Base-by-base conservation (phyloP, 108 stramenopile species). In the Nitzschia sp. region DNA sequence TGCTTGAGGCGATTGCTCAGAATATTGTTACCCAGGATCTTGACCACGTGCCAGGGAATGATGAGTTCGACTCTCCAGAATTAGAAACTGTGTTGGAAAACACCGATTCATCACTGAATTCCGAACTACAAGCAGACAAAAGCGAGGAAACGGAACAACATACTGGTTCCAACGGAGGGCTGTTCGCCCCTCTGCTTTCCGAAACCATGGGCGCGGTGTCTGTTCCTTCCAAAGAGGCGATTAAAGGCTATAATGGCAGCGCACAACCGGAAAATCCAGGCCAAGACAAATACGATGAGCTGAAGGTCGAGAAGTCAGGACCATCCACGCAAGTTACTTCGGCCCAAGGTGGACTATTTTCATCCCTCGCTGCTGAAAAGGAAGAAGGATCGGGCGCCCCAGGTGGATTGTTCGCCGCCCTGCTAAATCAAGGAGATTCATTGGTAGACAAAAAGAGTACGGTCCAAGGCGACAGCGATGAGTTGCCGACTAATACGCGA, bases 1-100 rank as follows among this genome's bases (percentile, higher is more conserved):
- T 77, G 36, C 57, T 77, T 1, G 51, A 31, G 1, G 25, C 46
- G 5, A 77, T 77, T n/a, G 32, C 76, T 1, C 17, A 35, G 2
- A 26, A 77, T 19, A 29, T 65, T 28, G 28, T 30, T 9, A 35
- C 18, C 4, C 60, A 65, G 30, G 49, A 66, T 9, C 21, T 9
- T 35, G n/a, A n/a, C 24, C 9, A 38, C 19, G n/a, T n/a, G 38
- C 13, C 9, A 9, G 38, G 38, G 38, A 13, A 42, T 6, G 13
- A 9, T 4, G 21, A 51, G 49, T 23, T 51, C 19, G 21, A 19
- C 21, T 9, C 18, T 51, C 49, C 4, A 23, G 49, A 65, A 3
- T 34, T 15, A 11, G 19, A 17, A 17, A 25, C 30, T n/a, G 58
- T 6, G 6, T 54, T 8, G 13, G 9, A 3, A 3, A 29, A 6